phyloP scores from a whole-genome alignment of 768 basidiomycete species.

The Boletus huronensis region DNA sequence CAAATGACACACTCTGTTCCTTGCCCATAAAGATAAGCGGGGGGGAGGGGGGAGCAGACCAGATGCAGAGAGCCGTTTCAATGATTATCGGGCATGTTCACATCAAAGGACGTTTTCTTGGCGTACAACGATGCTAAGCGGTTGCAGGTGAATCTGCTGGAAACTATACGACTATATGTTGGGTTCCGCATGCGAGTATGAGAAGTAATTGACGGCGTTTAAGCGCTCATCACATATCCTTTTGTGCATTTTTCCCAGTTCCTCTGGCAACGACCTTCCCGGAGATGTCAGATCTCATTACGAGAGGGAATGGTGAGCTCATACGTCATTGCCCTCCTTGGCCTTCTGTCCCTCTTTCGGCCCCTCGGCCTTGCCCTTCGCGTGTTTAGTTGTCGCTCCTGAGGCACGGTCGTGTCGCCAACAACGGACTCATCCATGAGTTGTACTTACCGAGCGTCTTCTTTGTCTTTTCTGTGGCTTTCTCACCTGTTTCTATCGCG shows the following conservation, averaged over 20 bases:
- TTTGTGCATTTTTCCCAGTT: slow-evolving; percentile 17
- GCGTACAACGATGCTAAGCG: background rate
- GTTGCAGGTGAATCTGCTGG: background rate
- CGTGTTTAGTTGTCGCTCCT: slow-evolving; percentile 1
- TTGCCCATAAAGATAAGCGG: background rate
- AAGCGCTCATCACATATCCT: background rate
- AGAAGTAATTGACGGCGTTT: background rate
- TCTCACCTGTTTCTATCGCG: slow-evolving; percentile 41
- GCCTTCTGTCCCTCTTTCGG: slow-evolving; percentile 10
- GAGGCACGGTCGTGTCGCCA: background rate
- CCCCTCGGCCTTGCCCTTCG: background rate
- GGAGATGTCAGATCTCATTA: background rate
- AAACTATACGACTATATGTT: background rate
- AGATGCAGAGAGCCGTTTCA: background rate
- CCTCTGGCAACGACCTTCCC: slow-evolving; percentile 16
- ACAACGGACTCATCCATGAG: background rate
- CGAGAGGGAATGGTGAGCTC: background rate
- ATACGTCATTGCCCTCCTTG: slow-evolving; percentile 9
- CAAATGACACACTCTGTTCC: too few species aligned
- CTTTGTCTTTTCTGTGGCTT: slow-evolving; percentile 38
- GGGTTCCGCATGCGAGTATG: background rate
- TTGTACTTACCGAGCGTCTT: slow-evolving; percentile 30
- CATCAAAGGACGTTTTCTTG: background rate
- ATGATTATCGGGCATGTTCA: background rate
- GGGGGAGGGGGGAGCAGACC: too few species aligned